These are phyloP conservation scores for Daldinia eschscholtzii DNA, from an alignment of 2,329 filamentous ascomycete genomes.

Conservation along the genomic window DNA sequence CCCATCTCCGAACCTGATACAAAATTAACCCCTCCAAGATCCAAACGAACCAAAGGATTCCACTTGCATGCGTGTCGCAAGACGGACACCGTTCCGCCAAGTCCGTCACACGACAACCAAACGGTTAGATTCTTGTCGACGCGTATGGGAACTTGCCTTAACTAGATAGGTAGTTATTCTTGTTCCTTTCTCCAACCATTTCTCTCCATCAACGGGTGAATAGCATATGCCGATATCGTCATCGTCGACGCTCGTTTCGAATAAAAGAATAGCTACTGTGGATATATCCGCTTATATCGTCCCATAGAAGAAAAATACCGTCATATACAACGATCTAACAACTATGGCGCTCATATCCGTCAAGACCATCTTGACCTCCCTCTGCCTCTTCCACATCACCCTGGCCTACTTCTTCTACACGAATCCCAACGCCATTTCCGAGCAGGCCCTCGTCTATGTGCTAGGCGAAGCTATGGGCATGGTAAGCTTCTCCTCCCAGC, in stretches of 20 bases:
- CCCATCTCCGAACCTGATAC: constrained; percentile 20
- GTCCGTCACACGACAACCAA: background rate
- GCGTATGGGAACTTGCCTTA: background rate
- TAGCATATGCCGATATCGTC: background rate
- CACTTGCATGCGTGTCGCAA: constrained; percentile 9
- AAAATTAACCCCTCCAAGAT: constrained; percentile 7
- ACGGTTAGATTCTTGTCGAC: constrained; percentile 5
- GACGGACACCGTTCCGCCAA: constrained; percentile 7
- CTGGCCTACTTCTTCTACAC: constrained; percentile 86
- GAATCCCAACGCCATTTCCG: constrained; percentile 76
- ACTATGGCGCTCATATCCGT: constrained; percentile 85
- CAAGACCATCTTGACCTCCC: constrained; percentile 81
- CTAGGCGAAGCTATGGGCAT: constrained; percentile 87
- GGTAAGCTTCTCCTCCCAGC: constrained; percentile 60
- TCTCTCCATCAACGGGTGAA: background rate
- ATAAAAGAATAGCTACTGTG: background rate
- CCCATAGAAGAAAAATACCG: background rate
- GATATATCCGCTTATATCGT: background rate
- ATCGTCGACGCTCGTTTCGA: constrained; percentile 21
- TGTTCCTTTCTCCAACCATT: background rate
- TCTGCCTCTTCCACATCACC: constrained; percentile 87
- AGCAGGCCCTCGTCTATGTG: constrained; percentile 84
- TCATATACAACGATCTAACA: constrained; percentile 18
- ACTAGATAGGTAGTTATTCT: too few species aligned
- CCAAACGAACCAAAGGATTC: constrained; percentile 4